Percentiles rank a stretch among this genome's conserved stretches.
Evolutionary conservation across 805 yeast species (phyloP).

Genomic region (Saccharomycopsis vini): DNA sequence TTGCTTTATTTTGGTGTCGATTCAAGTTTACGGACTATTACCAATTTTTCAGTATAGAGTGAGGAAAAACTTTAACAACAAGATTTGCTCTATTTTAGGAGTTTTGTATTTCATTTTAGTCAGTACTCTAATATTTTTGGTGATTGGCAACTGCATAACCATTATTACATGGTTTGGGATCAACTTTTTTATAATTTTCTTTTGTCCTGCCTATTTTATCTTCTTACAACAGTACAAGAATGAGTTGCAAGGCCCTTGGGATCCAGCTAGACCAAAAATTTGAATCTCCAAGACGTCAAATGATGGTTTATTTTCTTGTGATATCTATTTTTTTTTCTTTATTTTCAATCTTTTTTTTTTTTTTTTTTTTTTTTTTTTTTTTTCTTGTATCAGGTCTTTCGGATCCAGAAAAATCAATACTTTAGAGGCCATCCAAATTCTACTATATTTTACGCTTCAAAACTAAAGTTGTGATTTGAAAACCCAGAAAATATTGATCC

Average conservation of each 20-base stretch:
- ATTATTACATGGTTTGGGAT: constrained; percentile 42
- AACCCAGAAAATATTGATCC: no score
- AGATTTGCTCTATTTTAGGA: constrained; percentile 24
- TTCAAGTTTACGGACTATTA: constrained; percentile 61
- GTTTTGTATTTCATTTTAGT: constrained; percentile 15
- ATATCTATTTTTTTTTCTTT: no score
- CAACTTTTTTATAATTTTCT: constrained; percentile 40
- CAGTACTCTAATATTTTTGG: constrained; percentile 28
- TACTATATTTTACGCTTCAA: no score
- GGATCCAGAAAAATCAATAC: no score
- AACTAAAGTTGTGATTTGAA: no score
- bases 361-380: no score
- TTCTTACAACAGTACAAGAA: constrained; percentile 70
- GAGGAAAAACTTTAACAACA: constrained; percentile 22
- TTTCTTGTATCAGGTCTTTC: no score
- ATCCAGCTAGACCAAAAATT: constrained; percentile 59
- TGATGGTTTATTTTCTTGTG: no score
- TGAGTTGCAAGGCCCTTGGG: constrained; percentile 92
- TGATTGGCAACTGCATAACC: constrained; percentile 27
- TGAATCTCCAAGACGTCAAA: no score
- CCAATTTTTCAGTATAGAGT: constrained; percentile 51
- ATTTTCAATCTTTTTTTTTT: no score
- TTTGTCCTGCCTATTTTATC: constrained; percentile 64
- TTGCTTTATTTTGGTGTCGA: constrained; percentile 67
- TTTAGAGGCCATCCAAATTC: no score